Percentiles rank a stretch among this genome's conserved stretches.
Conservation (phyloP, 202 grass and related monocot species). For the Dendrocalamus latiflorus region DNA sequence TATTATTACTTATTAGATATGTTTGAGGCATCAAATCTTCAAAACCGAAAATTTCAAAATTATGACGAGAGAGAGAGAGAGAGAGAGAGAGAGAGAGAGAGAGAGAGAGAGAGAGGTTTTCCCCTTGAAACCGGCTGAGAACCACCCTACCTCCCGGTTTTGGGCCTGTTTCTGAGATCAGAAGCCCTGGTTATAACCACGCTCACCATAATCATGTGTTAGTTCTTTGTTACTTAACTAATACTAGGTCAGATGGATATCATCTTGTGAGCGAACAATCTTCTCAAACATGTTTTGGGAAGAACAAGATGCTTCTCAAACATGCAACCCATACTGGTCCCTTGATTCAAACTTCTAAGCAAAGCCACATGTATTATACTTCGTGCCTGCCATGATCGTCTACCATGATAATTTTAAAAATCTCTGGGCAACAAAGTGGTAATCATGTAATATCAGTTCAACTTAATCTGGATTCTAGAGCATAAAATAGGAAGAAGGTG, state of each 20-base stretch:
- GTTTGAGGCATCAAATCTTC: not conserved
- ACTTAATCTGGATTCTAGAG: not conserved
- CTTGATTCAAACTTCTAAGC: constrained; percentile 20
- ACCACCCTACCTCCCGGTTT: no score
- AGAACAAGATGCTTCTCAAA: no score
- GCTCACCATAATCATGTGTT: not conserved
- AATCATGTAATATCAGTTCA: not conserved
- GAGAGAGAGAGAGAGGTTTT: no score
- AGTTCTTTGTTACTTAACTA: not conserved
- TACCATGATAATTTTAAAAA: not conserved
- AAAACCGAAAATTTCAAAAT: no score
- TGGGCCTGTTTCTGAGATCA: not conserved
- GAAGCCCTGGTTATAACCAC: not conserved
- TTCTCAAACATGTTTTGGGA: no score
- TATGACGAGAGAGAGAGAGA: no score
- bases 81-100: no score
- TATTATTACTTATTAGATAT: not conserved
- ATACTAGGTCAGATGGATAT: not conserved
- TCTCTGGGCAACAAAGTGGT: not conserved
- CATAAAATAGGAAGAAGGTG: constrained; percentile 12
- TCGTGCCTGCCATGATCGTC: constrained; percentile 36
- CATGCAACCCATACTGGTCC: constrained; percentile 3
- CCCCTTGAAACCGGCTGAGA: not conserved
- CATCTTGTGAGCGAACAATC: not conserved
- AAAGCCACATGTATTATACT: constrained; percentile 11